phyloP scores from a whole-genome alignment of 1,139 yeast genomes.

The Diutina mesorugosa region DNA sequence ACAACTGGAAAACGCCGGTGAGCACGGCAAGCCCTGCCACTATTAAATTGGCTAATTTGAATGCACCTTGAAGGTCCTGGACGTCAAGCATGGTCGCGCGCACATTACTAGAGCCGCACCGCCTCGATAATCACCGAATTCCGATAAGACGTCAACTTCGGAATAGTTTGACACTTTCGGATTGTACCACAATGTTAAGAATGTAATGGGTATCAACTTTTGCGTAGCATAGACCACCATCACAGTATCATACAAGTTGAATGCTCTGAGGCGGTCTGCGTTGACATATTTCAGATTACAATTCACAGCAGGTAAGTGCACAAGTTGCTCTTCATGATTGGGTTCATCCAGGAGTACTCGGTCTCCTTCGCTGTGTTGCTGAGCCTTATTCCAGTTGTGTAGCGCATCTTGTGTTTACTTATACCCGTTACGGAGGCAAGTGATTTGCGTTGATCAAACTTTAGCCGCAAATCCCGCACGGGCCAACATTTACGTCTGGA shows the following conservation, averaged over 20 bases:
- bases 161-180: too few species aligned
- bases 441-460: not conserved
- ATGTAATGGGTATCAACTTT: too few species aligned
- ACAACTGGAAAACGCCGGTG: slow-evolving; percentile 50
- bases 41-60: slow-evolving; percentile 49
- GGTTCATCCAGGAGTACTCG: not conserved
- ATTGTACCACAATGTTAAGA: too few species aligned
- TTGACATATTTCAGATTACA: too few species aligned
- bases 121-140: not conserved
- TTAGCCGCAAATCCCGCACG: not conserved
- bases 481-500: too few species aligned
- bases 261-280: too few species aligned
- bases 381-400: not conserved
- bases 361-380: not conserved
- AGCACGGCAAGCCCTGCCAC: slow-evolving; percentile 47
- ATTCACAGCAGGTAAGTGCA: too few species aligned
- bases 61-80: slow-evolving; percentile 34
- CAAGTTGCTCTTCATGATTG: too few species aligned
- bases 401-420: not conserved
- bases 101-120: not conserved
- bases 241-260: too few species aligned
- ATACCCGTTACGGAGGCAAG: not conserved
- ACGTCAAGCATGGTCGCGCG: slow-evolving; percentile 7
- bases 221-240: too few species aligned
- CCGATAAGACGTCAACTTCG: too few species aligned